These are phyloP conservation scores for Musa troglodytarum DNA, from an alignment of 176 grass and related monocot species.

Conservation along the genomic window DNA sequence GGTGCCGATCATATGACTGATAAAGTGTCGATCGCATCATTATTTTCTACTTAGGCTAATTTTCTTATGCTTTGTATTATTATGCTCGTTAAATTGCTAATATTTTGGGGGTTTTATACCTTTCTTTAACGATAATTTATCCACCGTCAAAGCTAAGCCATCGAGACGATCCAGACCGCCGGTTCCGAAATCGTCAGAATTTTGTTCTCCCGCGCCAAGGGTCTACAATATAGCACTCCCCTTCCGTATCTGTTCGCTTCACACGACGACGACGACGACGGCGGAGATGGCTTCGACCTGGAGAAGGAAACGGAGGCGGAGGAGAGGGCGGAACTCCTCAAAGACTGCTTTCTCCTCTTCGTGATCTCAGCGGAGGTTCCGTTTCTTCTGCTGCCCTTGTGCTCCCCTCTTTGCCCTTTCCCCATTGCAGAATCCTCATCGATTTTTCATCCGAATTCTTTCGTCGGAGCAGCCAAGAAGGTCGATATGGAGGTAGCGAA, in stretches of 20 bases:
- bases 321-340: conserved; percentile 42
- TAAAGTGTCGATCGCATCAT: no score
- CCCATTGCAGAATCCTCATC: not conserved
- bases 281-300: not conserved
- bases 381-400: not conserved
- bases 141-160: not conserved
- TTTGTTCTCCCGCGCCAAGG: not conserved
- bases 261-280: conserved; percentile 18
- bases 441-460: not conserved
- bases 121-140: not conserved
- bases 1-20: no score
- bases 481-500: conserved; percentile 47
- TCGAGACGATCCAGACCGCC: not conserved
- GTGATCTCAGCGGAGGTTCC: conserved; percentile 71
- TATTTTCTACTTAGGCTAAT: no score
- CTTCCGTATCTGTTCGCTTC: no score
- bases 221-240: no score
- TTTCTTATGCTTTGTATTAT: no score
- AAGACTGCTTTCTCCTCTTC: conserved; percentile 54
- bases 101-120: not conserved
- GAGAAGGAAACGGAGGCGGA: conserved; percentile 38
- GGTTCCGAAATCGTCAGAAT: not conserved
- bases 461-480: conserved; percentile 42
- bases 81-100: no score
- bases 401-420: not conserved